A percentile compares a stretch with the other conserved stretches of the same genome.
These are phyloP conservation scores for Straminergon stramineum DNA, from an alignment of 225 moss, liverwort and hornwort genomes.

Conservation along the genomic window DNA sequence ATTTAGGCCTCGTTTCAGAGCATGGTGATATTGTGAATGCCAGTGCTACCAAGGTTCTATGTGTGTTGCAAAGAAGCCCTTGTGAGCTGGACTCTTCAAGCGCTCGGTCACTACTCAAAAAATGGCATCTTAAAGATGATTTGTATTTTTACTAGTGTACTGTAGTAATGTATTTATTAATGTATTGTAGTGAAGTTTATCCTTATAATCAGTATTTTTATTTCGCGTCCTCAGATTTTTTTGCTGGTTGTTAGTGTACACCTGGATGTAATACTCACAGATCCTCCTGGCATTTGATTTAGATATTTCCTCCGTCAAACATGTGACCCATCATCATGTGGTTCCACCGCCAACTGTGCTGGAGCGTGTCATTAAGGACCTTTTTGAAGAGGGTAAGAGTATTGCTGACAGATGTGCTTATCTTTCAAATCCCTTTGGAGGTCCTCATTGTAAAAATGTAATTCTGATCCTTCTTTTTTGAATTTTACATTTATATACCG, in stretches of 20 bases:
- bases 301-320: conserved; percentile 58
- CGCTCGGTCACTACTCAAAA: neutral
- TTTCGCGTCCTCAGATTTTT: neutral
- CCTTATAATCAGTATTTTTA: neutral
- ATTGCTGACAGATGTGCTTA: neutral
- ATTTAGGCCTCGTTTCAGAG: neutral
- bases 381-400: conserved; percentile 72
- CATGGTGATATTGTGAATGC: neutral
- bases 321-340: conserved; percentile 58
- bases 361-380: conserved; percentile 84
- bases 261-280: neutral
- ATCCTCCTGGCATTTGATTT: conserved; percentile 17
- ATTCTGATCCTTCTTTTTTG: neutral
- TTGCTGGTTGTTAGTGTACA: neutral
- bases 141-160: neutral
- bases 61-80: neutral
- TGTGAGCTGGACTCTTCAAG: neutral
- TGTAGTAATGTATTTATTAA: neutral
- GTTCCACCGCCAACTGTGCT: conserved; percentile 84
- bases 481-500: neutral
- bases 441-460: neutral
- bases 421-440: neutral
- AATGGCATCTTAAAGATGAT: neutral
- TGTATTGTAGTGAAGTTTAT: neutral
- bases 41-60: neutral